These are phyloP conservation scores for Globisporangium spiculum DNA, from an alignment of 352 stramenopile genomes.

Conservation along the genomic window DNA sequence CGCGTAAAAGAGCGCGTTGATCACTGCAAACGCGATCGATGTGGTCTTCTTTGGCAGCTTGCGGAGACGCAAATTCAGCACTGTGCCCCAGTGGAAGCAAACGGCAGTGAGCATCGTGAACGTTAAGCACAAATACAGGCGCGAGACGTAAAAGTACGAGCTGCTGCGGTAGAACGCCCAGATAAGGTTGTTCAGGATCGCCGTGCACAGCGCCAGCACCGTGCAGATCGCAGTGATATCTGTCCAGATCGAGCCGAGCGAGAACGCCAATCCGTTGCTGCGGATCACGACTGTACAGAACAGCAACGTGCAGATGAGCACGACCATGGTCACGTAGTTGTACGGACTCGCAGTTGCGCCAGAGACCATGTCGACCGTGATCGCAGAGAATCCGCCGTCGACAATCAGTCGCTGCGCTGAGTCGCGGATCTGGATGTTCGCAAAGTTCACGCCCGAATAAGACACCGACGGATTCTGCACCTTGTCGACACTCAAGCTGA, in stretches of 20 bases:
- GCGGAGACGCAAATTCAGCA: slow-evolving; percentile 73
- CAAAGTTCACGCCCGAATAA: slow-evolving; percentile 69
- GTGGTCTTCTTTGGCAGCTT: slow-evolving; percentile 71
- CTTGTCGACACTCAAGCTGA: slow-evolving; percentile 56
- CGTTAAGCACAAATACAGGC: slow-evolving; percentile 77
- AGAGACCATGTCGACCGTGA: slow-evolving; percentile 65
- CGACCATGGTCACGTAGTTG: slow-evolving; percentile 87
- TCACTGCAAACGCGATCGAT: slow-evolving; percentile 54
- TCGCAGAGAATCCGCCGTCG: slow-evolving; percentile 59
- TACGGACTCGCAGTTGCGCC: slow-evolving; percentile 75
- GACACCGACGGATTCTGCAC: slow-evolving; percentile 74
- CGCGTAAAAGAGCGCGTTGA: slow-evolving; percentile 80
- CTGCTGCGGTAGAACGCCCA: slow-evolving; percentile 67
- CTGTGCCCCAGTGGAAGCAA: slow-evolving; percentile 86
- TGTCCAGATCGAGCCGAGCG: slow-evolving; percentile 82
- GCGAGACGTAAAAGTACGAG: slow-evolving; percentile 83
- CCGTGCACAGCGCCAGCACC: slow-evolving; percentile 62
- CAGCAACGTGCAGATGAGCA: slow-evolving; percentile 74
- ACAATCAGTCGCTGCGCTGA: slow-evolving; percentile 52
- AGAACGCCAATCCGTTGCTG: slow-evolving; percentile 81
- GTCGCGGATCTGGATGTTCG: slow-evolving; percentile 54
- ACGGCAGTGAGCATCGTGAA: slow-evolving; percentile 89
- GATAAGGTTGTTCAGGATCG: slow-evolving; percentile 84
- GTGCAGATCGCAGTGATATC: slow-evolving; percentile 86
- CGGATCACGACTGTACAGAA: slow-evolving; percentile 84